Base-by-base conservation (phyloP, 202 grass and related monocot species). In the Bolboschoenoplectus hybrid region DNA sequence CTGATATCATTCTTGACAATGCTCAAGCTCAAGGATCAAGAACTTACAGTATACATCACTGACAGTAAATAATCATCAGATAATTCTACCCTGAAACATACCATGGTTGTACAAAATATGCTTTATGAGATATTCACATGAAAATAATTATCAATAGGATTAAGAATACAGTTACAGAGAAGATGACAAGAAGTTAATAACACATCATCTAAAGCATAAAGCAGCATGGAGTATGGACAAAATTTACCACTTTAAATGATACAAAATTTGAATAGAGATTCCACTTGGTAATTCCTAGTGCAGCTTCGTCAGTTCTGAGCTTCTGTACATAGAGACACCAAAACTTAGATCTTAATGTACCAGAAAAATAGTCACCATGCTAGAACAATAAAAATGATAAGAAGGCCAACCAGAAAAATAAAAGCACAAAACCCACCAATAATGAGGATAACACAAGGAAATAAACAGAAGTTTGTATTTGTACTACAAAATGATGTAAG, bases 301-400 rank as follows among this genome's bases (percentile, higher is more conserved):
- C 51, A 79, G 51, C 74, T 58, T 79, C 74, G 40, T 79, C 74
- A 58, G 26, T 40, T 57, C 74, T 2, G 35, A 79, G 74, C 49
- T 79, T 79, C 74, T 79, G 74, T 58, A 79, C 74, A 79, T 4
- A 39, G 69, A 50, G 52, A 58, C 34, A 51, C 32, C 74, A 79
- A 34, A 79, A 57, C 32, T 79, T 79, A 57, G 50, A 79, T 58
- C 40, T 40, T 40, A 53, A 57, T 41, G n/a, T 57, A 58, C 13
- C 74, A 79, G 5, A n/a, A 58, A 26, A 57, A 40, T 57, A 58
- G 52, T 79, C 6, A 58, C 34, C 12, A 58, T 39, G 74, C 52
- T 46, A 20, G 40, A 72, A 72, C 40, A 72, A 79, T 40, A 40
- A n/a, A 79, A 79, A 79, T 58, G 3, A 40, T 79, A 79, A 79